Evolutionary conservation across 306 rosid species (phyloP), one percentile per base, ranked within the genome.

Genomic region (Abrus pulchellus): DNA sequence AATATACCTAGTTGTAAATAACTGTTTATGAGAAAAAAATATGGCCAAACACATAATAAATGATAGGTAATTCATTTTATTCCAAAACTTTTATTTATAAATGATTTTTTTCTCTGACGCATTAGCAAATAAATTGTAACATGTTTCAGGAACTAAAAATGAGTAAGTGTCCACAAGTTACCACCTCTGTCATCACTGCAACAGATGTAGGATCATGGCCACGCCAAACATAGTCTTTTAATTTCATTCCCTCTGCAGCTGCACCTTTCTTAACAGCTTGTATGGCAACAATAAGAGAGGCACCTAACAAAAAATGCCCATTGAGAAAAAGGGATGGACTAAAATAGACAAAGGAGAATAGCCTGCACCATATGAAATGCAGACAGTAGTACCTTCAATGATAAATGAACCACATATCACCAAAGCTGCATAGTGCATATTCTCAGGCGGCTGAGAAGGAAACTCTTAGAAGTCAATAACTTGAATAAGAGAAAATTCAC

Each of bases 111-210:
- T 8, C 75, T 5, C 3, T 3, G 43, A 41, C 30, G 41, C 60
- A 63, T 77, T 40, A 47, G 29, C 54, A 20, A 69, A 44, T 14
- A 10, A 64, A 36, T 44, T 2, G 27, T 40, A 76, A 80, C 77
- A 60, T 43, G 68, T 62, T 77, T 36, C 65, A 43, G 59, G 40
- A 67, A 68, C 59, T 27, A 67, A 70, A 57, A 52, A 72, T 48
- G 10, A 70, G 45, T 4, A 30, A 76, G 65, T 62, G 60, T 20
- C 43, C 14, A 67, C 2, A 45, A 34, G 75, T 84, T 83, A 87
- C 88, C 88, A 96, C 98, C 98, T 96, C 99, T 30, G 98, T 92
- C 99, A 96, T 96, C 76, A 96, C 99, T 20, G 99, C 99, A 86
- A 96, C 98, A 56, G 98, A 90, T 53, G 99, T 96, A 80, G 99